Percentiles rank a stretch among this genome's conserved stretches.
phyloP scores from a whole-genome alignment of 129 eudicot species.

The Pittosporum tobira region DNA sequence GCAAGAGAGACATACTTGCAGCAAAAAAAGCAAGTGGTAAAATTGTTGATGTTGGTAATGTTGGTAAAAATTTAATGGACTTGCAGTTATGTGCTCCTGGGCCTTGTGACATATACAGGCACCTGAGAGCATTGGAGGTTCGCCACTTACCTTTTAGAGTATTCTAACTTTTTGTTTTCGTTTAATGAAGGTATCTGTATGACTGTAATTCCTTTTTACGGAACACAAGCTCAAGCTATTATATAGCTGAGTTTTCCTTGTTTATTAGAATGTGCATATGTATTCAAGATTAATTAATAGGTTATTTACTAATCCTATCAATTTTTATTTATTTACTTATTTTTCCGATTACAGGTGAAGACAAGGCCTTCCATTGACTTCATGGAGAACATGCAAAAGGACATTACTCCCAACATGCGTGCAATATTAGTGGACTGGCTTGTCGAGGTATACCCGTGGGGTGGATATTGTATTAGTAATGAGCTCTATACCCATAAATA shows the following conservation, averaged over 20 bases:
- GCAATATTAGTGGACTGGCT: constrained; percentile 93
- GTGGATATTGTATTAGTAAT: too few relatives aligned
- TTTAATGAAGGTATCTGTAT: too few relatives aligned
- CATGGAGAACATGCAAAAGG: constrained; percentile 89
- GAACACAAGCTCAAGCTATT: too few relatives aligned
- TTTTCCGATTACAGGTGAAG: constrained; percentile 37
- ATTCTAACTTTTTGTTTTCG: too few relatives aligned
- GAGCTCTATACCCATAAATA: too few relatives aligned
- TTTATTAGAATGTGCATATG: too few relatives aligned
- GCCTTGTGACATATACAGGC: constrained; percentile 96
- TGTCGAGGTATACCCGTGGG: constrained; percentile 98
- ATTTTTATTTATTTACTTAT: too few relatives aligned
- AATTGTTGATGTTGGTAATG: constrained; percentile 66
- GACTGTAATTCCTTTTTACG: too few relatives aligned
- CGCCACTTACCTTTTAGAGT: background rate
- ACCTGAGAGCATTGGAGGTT: constrained; percentile 86
- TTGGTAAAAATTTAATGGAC: constrained; percentile 61
- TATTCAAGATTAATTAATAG: too few relatives aligned
- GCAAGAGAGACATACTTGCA: constrained; percentile 76
- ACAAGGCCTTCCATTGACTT: constrained; percentile 74
- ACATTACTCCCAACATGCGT: constrained; percentile 85
- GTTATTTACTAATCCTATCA: too few relatives aligned
- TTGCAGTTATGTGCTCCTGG: constrained; percentile 91
- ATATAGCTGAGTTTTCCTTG: too few relatives aligned
- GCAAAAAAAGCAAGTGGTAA: constrained; percentile 36